These are phyloP conservation scores for Pseudotsuga menziesii DNA, from an alignment of 75 land plant genomes.

Conservation along the genomic window DNA sequence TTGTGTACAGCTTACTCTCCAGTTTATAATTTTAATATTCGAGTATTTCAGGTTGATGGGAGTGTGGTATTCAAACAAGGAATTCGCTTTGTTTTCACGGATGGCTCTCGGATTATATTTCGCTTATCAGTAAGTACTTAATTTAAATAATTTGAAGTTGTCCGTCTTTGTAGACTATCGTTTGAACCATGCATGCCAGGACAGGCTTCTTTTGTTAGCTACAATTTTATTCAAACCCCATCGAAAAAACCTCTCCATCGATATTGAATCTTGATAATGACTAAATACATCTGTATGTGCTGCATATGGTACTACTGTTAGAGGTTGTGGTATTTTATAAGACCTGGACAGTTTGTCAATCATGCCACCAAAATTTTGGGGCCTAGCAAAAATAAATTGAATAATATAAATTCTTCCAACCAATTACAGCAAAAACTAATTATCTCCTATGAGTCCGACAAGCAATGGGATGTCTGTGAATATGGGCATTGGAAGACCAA, in stretches of 20 bases:
- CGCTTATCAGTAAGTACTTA: constrained; percentile 71
- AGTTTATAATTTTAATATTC: neutral
- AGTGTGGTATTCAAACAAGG: constrained; percentile 90
- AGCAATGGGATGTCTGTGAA: neutral
- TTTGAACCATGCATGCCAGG: neutral
- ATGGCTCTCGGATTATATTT: constrained; percentile 91
- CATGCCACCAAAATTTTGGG: neutral
- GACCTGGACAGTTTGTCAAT: neutral
- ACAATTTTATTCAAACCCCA: neutral
- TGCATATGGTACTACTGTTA: too few species aligned
- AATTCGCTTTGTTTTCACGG: constrained; percentile 83
- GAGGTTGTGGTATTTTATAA: too few species aligned
- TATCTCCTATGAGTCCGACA: neutral
- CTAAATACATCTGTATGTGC: too few species aligned
- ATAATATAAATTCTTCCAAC: neutral
- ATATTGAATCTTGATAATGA: too few species aligned
- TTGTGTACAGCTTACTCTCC: neutral
- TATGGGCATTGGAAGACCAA: neutral
- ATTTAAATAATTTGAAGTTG: neutral
- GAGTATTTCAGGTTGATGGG: constrained; percentile 68
- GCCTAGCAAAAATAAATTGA: neutral
- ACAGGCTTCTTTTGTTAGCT: neutral
- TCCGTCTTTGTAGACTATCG: neutral
- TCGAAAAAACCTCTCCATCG: neutral
- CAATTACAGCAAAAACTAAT: neutral